Percentiles rank a stretch among this genome's conserved stretches.
Conservation (phyloP, 1,284 basidiomycete genomes). For the Puccinia novopanici region DNA sequence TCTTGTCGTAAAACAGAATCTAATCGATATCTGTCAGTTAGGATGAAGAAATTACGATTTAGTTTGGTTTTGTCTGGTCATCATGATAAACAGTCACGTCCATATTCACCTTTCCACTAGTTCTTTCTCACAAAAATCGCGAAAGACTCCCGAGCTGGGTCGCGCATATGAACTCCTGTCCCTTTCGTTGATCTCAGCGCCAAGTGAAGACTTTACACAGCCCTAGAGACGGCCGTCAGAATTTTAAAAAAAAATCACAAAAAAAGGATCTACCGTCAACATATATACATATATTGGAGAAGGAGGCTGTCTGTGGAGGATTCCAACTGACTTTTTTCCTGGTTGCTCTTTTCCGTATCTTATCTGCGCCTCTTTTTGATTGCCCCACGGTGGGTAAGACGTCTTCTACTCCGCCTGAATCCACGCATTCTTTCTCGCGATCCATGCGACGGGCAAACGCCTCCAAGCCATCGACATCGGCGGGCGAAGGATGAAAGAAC, state of each 20-base stretch:
- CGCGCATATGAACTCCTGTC: constrained; percentile 46
- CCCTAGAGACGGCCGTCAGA: background rate
- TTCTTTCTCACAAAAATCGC: constrained; percentile 40
- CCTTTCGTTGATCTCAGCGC: constrained; percentile 43
- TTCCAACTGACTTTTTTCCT: constrained; percentile 26
- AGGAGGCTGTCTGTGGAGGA: background rate
- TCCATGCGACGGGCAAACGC: constrained; percentile 37
- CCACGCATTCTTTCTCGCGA: constrained; percentile 31
- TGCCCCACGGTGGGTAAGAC: constrained; percentile 41
- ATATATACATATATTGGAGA: background rate
- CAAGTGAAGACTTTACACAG: constrained; percentile 29
- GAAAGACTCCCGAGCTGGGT: constrained; percentile 38
- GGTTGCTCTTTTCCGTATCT: constrained; percentile 25
- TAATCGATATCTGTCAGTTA: constrained; percentile 23
- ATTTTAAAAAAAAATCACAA: too few relatives aligned
- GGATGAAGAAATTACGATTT: background rate
- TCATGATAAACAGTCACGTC: background rate
- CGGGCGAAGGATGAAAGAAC: constrained; percentile 59
- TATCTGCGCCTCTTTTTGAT: constrained; percentile 33
- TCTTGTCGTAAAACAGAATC: constrained; percentile 34
- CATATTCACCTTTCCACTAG: constrained; percentile 33
- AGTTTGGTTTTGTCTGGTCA: background rate
- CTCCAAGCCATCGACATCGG: constrained; percentile 46
- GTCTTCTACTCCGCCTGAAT: constrained; percentile 38
- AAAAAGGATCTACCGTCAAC: background rate